phyloP scores from a whole-genome alignment of 2,329 filamentous ascomycete genomes.

The Cryphonectria parasitica region DNA sequence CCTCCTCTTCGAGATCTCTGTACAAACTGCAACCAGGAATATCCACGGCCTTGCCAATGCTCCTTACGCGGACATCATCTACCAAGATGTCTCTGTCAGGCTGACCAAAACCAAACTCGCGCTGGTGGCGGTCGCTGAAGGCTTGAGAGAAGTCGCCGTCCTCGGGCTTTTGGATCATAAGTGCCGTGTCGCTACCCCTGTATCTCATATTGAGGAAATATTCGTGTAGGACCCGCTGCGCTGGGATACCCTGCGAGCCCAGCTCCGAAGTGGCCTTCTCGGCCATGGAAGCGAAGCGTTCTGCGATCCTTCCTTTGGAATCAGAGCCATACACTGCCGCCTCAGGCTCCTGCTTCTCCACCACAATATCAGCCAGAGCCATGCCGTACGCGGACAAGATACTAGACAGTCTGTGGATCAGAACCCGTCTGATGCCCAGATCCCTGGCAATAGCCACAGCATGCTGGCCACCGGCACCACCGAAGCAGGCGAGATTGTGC shows the following conservation, averaged over 20 bases:
- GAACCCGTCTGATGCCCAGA: slow-evolving; percentile 80
- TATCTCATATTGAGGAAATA: slow-evolving; percentile 96
- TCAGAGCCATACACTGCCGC: slow-evolving; percentile 66
- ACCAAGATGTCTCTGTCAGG: slow-evolving; percentile 84
- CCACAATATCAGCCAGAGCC: slow-evolving; percentile 90
- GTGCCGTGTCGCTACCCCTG: slow-evolving; percentile 83
- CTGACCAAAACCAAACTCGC: slow-evolving; percentile 91
- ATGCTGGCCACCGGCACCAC: slow-evolving; percentile 88
- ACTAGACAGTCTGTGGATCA: slow-evolving; percentile 85
- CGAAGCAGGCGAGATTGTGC: slow-evolving; percentile 89
- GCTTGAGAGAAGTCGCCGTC: slow-evolving; percentile 76
- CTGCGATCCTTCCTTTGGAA: slow-evolving; percentile 74
- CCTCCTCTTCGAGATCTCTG: slow-evolving; percentile 67
- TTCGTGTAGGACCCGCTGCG: slow-evolving; percentile 78
- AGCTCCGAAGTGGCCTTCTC: slow-evolving; percentile 73
- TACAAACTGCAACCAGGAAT: slow-evolving; percentile 77
- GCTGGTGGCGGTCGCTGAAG: slow-evolving; percentile 84
- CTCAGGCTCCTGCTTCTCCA: slow-evolving; percentile 82
- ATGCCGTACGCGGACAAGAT: slow-evolving; percentile 91
- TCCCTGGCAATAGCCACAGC: slow-evolving; percentile 88
- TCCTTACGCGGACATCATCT: slow-evolving; percentile 85
- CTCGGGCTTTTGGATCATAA: slow-evolving; percentile 82
- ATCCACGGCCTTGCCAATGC: slow-evolving; percentile 75
- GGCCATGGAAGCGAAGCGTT: slow-evolving; percentile 58
- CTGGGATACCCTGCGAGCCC: slow-evolving; percentile 76